These are phyloP conservation scores for Papilionanthe hybrid DNA, from an alignment of 116 monocot species.

Conservation along the genomic window DNA sequence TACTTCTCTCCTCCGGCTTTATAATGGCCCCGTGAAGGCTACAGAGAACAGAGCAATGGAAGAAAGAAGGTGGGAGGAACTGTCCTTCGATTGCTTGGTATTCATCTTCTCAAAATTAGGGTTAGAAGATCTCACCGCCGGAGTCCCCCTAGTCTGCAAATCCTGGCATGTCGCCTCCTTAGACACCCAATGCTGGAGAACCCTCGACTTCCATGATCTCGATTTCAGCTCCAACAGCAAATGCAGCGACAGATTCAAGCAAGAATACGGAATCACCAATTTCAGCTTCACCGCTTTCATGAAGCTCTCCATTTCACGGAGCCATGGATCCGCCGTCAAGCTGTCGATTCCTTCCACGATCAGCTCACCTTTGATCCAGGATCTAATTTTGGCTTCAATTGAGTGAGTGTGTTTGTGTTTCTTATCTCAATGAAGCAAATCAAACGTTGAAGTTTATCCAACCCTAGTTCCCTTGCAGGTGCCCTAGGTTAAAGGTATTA, in stretches of 20 bases:
- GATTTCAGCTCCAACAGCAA: conserved; percentile 1
- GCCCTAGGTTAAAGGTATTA: conserved; percentile 6
- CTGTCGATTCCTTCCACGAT: not conserved
- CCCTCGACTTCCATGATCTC: not conserved
- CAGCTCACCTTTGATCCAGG: not conserved
- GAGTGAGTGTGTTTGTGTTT: not conserved
- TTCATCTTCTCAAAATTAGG: conserved; percentile 2
- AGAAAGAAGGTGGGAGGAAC: conserved; percentile 7
- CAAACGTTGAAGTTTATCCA: not conserved
- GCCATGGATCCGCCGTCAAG: conserved; percentile 4
- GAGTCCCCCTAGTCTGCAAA: conserved; percentile 9
- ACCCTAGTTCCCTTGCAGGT: not conserved
- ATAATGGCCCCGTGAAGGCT: not conserved
- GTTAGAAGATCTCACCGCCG: not conserved
- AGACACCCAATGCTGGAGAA: conserved; percentile 9
- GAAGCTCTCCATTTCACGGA: not conserved
- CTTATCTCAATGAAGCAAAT: not conserved
- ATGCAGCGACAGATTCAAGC: not conserved
- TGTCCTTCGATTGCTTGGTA: not conserved
- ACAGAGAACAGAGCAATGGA: not conserved
- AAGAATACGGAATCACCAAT: not conserved
- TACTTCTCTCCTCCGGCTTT: not conserved
- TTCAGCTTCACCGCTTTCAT: not conserved
- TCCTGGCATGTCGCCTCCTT: not conserved
- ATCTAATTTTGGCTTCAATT: not conserved